phyloP scores from a whole-genome alignment of 331 rosid genomes.

The Spiraea crenata region DNA sequence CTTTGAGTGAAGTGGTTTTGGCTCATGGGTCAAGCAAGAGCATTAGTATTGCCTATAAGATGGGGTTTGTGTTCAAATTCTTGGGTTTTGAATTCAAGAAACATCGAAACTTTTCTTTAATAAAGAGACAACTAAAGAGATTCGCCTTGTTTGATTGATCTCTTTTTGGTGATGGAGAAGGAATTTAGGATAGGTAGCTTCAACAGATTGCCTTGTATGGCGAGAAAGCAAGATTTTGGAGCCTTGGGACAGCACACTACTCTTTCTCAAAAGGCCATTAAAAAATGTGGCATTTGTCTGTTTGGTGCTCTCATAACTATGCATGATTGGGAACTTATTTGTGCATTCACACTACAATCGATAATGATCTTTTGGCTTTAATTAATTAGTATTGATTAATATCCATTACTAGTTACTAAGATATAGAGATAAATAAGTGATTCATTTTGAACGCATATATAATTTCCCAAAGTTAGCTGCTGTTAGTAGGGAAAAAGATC shows the following conservation, averaged over 20 bases:
- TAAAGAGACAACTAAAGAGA: constrained; percentile 63
- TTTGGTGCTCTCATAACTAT: constrained; percentile 8
- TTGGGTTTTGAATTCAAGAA: constrained; percentile 38
- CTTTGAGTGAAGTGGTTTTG: constrained; percentile 59
- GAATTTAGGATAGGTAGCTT: constrained; percentile 24
- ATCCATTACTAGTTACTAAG: too few species aligned
- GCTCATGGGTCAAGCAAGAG: constrained; percentile 40
- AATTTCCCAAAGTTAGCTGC: too few species aligned
- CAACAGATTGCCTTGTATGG: constrained; percentile 56
- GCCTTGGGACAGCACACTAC: constrained; percentile 29
- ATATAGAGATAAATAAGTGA: too few species aligned
- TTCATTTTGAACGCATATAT: too few species aligned
- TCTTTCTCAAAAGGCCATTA: constrained; percentile 42
- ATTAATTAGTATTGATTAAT: too few species aligned
- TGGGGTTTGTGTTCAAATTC: constrained; percentile 31
- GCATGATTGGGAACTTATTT: background rate
- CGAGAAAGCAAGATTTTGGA: constrained; percentile 74
- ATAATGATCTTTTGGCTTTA: too few species aligned
- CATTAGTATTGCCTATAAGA: constrained; percentile 17
- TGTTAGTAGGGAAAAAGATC: too few species aligned
- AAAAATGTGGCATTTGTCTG: constrained; percentile 46
- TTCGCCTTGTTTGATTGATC: constrained; percentile 28
- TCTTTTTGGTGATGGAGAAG: constrained; percentile 38
- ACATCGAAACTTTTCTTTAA: constrained; percentile 54
- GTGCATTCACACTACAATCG: too few species aligned